Base-by-base conservation (phyloP, 2,329 filamentous ascomycete species). In the Thermomyces lanuginosus region DNA sequence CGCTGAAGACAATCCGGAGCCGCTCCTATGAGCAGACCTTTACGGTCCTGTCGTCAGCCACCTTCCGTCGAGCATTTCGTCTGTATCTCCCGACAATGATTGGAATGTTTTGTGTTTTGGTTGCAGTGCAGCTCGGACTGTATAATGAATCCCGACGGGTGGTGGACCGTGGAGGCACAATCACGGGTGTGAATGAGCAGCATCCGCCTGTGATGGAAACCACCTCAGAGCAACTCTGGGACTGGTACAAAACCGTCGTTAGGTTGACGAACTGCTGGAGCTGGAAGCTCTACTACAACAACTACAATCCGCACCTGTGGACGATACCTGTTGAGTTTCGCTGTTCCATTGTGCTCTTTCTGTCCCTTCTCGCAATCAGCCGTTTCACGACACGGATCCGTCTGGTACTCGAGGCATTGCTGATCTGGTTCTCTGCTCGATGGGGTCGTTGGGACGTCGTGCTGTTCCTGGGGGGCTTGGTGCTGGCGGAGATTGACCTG, bases 261-360 rank as follows among this genome's bases (percentile, higher is more conserved):
- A 40, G 36, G n/a, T 40, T 56, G 15, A 39, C 52, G 27, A 46
- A 56, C 29, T 48, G 48, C 8, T 56, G 51, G 28, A 43, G 54
- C 28, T 56, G 51, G 48, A 35, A 28, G 1, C 38, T 54, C 4
- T 54, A 47, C 32, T 56, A 55, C 34, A 56, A 55, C 35, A 48
- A 55, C 34, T 59, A 58, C 40, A 57, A 58, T 23, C 53, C 53
- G 7, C 57, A 61, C 29, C 44, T 60, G 1, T 61, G 57, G 57
- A 59, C 56, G 5, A 58, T 61, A 13, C 55, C 56, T 1, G 49
- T 56, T 5, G 56, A 60, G 35, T 54, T 60, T 26, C 55, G 56
- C 21, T 52, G 53, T 33, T 60, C 55, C 2, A 48, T 60, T 6
- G 50, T 55, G 13, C 48, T 60, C 4, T 59, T 58, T 33, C 34